phyloP scores from a whole-genome alignment of 768 basidiomycete species.

The Mycena vitilis region DNA sequence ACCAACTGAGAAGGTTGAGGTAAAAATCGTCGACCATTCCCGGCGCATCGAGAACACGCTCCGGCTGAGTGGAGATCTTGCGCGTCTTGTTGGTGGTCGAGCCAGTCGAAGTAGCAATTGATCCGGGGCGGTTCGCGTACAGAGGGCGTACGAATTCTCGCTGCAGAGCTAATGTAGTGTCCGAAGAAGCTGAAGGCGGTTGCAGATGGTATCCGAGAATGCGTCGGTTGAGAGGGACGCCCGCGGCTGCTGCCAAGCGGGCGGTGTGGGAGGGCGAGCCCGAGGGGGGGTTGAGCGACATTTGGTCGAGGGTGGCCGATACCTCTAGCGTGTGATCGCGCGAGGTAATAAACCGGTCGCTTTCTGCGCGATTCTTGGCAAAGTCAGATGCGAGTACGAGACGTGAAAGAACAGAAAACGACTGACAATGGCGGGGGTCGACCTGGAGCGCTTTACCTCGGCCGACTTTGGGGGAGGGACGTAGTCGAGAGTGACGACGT shows the following conservation, averaged over 20 bases:
- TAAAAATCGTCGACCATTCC: constrained; percentile 97
- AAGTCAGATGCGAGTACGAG: background rate
- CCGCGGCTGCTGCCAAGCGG: constrained; percentile 79
- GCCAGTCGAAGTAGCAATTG: constrained; percentile 72
- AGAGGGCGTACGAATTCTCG: constrained; percentile 83
- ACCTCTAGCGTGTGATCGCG: constrained; percentile 63
- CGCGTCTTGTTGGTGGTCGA: constrained; percentile 77
- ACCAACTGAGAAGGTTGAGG: constrained; percentile 94
- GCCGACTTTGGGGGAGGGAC: constrained; percentile 67
- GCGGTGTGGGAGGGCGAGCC: constrained; percentile 84
- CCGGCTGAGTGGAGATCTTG: constrained; percentile 87
- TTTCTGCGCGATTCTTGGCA: constrained; percentile 59
- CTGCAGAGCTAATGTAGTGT: constrained; percentile 79
- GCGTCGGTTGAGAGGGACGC: constrained; percentile 81
- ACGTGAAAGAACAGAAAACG: constrained; percentile 29
- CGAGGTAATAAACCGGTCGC: constrained; percentile 81
- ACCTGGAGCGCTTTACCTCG: constrained; percentile 78
- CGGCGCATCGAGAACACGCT: constrained; percentile 95
- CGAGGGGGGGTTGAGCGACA: constrained; percentile 67
- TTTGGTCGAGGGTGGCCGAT: constrained; percentile 72
- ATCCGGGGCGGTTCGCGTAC: constrained; percentile 73
- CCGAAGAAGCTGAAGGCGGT: constrained; percentile 82
- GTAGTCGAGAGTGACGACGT: constrained; percentile 84
- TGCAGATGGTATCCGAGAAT: constrained; percentile 91
- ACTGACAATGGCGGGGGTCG: constrained; percentile 72